These are phyloP conservation scores for Seminavis robusta DNA, from an alignment of 108 stramenopile genomes.

Conservation along the genomic window DNA sequence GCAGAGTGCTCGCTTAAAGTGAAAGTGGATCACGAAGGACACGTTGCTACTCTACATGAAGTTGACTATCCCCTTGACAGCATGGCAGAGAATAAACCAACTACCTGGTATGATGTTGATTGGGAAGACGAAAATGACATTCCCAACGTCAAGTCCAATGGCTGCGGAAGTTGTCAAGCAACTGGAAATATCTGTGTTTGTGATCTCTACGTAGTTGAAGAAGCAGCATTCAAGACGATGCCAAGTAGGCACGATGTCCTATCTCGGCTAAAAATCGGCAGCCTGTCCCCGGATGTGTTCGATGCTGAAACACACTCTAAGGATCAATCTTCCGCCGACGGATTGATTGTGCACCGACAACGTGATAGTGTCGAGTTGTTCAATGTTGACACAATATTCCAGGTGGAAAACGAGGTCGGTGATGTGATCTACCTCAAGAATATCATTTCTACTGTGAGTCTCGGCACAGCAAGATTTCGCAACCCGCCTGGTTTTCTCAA, in stretches of 20 bases:
- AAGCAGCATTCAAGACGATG: conserved; percentile 28
- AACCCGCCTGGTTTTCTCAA: conserved; percentile 62
- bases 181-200: no score
- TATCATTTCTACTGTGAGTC: conserved; percentile 25
- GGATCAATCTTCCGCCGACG: conserved; percentile 2
- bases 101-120: no score
- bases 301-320: no score
- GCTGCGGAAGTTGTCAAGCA: no score
- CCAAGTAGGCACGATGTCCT: no score
- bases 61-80: no score
- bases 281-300: conserved; percentile 16
- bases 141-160: conserved; percentile 13
- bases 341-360: conserved; percentile 19
- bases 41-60: not conserved
- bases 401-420: conserved; percentile 33
- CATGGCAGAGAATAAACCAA: no score
- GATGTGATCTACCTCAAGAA: conserved; percentile 34
- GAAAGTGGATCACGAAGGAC: no score
- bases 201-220: conserved; percentile 30
- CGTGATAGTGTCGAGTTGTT: conserved; percentile 11
- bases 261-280: conserved; percentile 31
- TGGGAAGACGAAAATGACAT: not conserved
- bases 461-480: conserved; percentile 48
- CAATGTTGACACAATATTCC: conserved; percentile 44
- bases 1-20: no score